Evolutionary conservation across 495 filamentous ascomycete species (phyloP), one percentile per base, ranked within the genome.

Genomic region (Mytilinidion resinicola): DNA sequence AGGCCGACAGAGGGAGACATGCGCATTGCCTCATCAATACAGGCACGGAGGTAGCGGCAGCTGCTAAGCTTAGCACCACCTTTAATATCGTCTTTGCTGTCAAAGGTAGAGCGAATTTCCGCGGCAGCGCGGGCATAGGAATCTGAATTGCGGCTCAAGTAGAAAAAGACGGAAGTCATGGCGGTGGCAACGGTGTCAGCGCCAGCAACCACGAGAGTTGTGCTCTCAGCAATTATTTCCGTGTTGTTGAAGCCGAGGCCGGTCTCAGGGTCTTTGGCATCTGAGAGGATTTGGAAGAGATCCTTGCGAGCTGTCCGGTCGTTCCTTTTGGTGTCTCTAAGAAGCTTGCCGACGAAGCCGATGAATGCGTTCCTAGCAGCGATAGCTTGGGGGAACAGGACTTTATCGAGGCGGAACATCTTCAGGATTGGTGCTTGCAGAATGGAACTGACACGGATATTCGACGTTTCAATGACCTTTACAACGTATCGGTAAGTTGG

Each of bases 91-190:
- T 65, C 59, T 14, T 55, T 15, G 2, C 34, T 51, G 0, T 33
- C 9, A 56, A 77, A 77, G 0, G 59, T 62, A 8, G 50, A 55
- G 15, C 65, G 63, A n/a, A 76, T 64, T 51, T 77, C 74, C 11
- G 44, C 4, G 1, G 61, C 53, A 7, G 70, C 53, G 7, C 52
- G 61, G 9, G 35, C 20, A 49, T 69, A 70, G n/a, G 39, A 50
- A 15, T 46, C 33, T 12, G 72, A 69, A 6, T 67, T 55, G 0
- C 60, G 67, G 0, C 56, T 51, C 1, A 76, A 64, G 56, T 76
- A 76, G 68, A 71, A 74, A 48, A 73, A 65, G 10, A 60, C 52
- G 1, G 69, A 65, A 19, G 57, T 30, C 20, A 73, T 49, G 34
- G 62, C 53, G 7, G 60, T 69, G 10, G 73, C 56, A 14, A 62